These are phyloP conservation scores for Diplodia corticola DNA, from an alignment of 2,329 filamentous ascomycete species.

Conservation along the genomic window DNA sequence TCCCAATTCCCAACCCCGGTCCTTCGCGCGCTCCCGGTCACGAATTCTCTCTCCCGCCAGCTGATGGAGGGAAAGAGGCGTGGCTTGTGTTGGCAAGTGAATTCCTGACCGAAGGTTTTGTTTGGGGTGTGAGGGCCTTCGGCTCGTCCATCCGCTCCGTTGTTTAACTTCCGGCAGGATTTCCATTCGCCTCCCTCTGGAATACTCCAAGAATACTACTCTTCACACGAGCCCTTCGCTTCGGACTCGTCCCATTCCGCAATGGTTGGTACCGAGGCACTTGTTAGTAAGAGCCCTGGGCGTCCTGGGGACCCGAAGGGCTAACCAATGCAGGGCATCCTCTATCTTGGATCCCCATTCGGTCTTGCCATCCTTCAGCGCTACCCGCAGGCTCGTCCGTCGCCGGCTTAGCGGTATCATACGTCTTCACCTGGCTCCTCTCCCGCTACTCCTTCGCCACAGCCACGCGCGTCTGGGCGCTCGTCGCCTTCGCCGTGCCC, in stretches of 20 bases:
- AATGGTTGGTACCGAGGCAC: constrained; percentile 16
- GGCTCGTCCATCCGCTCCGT: accelerated
- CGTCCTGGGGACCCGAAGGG: background rate
- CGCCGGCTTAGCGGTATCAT: constrained; percentile 46
- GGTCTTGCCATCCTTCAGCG: constrained; percentile 42
- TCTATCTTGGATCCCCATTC: constrained; percentile 50
- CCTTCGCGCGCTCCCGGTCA: too few species aligned
- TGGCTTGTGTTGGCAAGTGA: constrained; percentile 54
- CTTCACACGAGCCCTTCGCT: constrained; percentile 27
- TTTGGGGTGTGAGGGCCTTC: constrained; percentile 49
- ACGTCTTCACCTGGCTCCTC: constrained; percentile 44
- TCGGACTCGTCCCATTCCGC: background rate
- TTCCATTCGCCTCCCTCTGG: constrained; percentile 29
- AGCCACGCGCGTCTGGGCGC: constrained; percentile 43
- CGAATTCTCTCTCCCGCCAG: constrained; percentile 40
- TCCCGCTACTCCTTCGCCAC: constrained; percentile 42
- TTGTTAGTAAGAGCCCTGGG: background rate
- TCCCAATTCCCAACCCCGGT: too few species aligned
- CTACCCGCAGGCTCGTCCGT: constrained; percentile 43
- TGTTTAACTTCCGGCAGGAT: constrained; percentile 13
- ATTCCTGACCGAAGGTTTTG: constrained; percentile 55
- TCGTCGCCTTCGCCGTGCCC: constrained; percentile 34
- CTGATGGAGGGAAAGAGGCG: constrained; percentile 53
- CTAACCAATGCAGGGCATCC: constrained; percentile 40
- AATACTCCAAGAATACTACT: constrained; percentile 31